phyloP scores from a whole-genome alignment of 2,329 filamentous ascomycete genomes.

The Lecanosticta acicola region DNA sequence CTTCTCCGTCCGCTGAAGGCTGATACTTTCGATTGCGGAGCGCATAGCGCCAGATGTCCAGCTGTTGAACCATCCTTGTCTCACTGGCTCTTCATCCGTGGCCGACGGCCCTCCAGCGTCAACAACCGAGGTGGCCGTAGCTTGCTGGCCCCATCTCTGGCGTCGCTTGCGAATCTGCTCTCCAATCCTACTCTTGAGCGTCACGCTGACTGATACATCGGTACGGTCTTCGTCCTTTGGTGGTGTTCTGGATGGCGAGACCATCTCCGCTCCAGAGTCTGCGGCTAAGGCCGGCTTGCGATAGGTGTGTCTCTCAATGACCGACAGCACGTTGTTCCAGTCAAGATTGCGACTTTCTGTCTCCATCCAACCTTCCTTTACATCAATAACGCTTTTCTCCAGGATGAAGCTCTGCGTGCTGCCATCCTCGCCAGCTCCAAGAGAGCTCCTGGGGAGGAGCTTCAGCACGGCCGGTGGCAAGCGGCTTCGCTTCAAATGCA shows the following conservation, averaged over 20 bases:
- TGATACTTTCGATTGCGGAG: conserved; percentile 72
- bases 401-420: conserved; percentile 73
- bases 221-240: conserved; percentile 44
- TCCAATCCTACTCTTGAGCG: conserved; percentile 66
- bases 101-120: conserved; percentile 31
- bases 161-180: conserved; percentile 58
- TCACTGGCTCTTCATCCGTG: conserved; percentile 43
- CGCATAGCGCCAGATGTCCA: conserved; percentile 70
- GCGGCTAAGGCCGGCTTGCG: conserved; percentile 40
- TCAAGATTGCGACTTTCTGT: conserved; percentile 77
- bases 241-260: neutral
- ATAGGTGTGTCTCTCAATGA: conserved; percentile 71
- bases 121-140: conserved; percentile 35
- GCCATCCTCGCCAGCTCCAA: conserved; percentile 52
- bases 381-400: conserved; percentile 72
- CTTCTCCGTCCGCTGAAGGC: conserved; percentile 69
- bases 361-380: conserved; percentile 75
- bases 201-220: conserved; percentile 67
- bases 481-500: conserved; percentile 77
- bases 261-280: conserved; percentile 6
- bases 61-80: conserved; percentile 52
- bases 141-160: conserved; percentile 35
- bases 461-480: conserved; percentile 70
- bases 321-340: conserved; percentile 72
- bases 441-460: conserved; percentile 63